phyloP scores from a whole-genome alignment of 495 filamentous ascomycete genomes.

The Neurospora intermedia region DNA sequence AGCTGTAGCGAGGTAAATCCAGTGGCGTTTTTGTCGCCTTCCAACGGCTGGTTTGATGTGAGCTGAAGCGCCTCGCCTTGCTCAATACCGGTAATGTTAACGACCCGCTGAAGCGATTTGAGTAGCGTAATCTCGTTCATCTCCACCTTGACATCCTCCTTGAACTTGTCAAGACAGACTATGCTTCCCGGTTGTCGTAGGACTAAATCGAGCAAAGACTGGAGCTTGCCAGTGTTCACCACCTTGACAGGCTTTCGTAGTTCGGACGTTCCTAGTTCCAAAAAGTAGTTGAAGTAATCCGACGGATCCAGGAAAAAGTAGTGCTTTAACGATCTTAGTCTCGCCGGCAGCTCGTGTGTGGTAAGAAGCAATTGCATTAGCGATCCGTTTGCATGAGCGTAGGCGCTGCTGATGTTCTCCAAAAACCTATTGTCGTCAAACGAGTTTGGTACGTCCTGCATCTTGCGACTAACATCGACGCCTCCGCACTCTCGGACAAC shows the following conservation, averaged over 20 bases:
- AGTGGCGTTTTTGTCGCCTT: constrained; percentile 74
- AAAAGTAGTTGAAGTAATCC: constrained; percentile 95
- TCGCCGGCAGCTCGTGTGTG: constrained; percentile 77
- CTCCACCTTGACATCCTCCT: constrained; percentile 91
- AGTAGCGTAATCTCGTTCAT: constrained; percentile 93
- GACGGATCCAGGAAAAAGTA: constrained; percentile 98
- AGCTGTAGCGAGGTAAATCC: constrained; percentile 89
- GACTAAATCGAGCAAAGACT: constrained; percentile 87
- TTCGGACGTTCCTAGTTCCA: constrained; percentile 80
- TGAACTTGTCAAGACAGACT: constrained; percentile 88
- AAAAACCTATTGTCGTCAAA: constrained; percentile 86
- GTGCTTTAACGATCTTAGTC: constrained; percentile 85
- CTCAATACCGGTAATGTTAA: constrained; percentile 89
- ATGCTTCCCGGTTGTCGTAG: constrained; percentile 91
- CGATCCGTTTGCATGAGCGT: constrained; percentile 89
- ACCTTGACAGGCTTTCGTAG: constrained; percentile 74
- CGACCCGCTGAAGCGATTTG: constrained; percentile 88
- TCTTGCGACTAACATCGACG: constrained; percentile 83
- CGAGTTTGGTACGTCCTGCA: constrained; percentile 77
- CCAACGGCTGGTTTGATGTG: constrained; percentile 38
- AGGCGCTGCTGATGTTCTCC: constrained; percentile 90
- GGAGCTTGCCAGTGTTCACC: constrained; percentile 86
- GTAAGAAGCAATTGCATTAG: constrained; percentile 86
- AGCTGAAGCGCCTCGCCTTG: constrained; percentile 60
- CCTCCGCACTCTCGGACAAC: constrained; percentile 95